These are phyloP conservation scores for Phanerodontia chrysosporium DNA, from an alignment of 768 basidiomycete species.

Conservation along the genomic window DNA sequence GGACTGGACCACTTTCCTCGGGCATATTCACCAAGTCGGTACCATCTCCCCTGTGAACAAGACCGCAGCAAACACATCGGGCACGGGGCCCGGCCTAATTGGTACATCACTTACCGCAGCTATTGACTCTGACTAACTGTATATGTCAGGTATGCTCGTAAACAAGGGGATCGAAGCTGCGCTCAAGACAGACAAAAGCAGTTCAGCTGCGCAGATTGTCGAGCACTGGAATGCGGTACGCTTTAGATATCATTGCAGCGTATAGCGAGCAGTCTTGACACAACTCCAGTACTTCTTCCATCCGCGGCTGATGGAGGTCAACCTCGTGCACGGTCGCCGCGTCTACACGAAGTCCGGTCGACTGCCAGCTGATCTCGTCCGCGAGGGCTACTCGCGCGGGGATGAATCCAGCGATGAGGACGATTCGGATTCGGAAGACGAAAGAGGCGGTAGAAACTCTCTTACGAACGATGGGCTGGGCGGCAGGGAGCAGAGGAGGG, in stretches of 20 bases:
- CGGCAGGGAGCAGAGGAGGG: background rate
- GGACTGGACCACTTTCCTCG: constrained; percentile 43
- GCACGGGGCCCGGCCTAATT: too few species aligned
- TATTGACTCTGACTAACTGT: too few species aligned
- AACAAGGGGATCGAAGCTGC: constrained; percentile 12
- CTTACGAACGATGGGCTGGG: background rate
- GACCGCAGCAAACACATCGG: too few species aligned
- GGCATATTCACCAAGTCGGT: constrained; percentile 11
- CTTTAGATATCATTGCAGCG: too few species aligned
- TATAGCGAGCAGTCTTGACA: too few species aligned
- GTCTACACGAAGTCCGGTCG: constrained; percentile 1
- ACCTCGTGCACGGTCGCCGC: constrained; percentile 12
- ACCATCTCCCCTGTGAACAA: constrained; percentile 3
- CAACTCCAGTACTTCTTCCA: constrained; percentile 23
- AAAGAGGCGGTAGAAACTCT: background rate
- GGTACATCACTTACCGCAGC: too few species aligned
- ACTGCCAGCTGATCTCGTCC: constrained; percentile 4
- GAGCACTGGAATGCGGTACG: constrained; percentile 50
- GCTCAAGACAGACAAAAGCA: constrained; percentile 34
- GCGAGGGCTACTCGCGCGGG: background rate
- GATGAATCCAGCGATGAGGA: background rate
- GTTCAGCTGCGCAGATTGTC: constrained; percentile 37
- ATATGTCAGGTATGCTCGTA: constrained; percentile 26
- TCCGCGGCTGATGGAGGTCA: constrained; percentile 18
- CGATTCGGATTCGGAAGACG: constrained; percentile 1